phyloP scores from a whole-genome alignment of 352 stramenopile genomes.

The Elongisporangium prolatum region DNA sequence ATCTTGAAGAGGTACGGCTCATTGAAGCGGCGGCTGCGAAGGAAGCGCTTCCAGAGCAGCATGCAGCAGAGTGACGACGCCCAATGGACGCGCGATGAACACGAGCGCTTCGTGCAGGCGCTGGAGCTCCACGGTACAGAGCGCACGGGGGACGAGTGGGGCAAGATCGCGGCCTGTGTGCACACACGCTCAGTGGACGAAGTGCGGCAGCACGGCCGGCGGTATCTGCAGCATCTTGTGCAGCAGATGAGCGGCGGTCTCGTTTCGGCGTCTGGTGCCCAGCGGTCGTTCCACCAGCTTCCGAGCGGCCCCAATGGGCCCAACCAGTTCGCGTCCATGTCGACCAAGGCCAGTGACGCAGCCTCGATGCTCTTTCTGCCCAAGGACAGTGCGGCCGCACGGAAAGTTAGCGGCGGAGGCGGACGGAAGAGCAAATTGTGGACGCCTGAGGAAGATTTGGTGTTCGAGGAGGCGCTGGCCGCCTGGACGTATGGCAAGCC shows the following conservation, averaged over 20 bases:
- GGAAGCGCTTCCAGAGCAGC: not conserved
- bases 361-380: not conserved
- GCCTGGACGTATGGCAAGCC: slow-evolving; percentile 46
- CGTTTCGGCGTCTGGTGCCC: not conserved
- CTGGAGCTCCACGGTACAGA: slow-evolving; percentile 62
- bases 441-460: slow-evolving; percentile 82
- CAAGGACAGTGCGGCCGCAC: not conserved
- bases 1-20: not conserved
- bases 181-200: slow-evolving; percentile 62
- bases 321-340: slow-evolving; percentile 23
- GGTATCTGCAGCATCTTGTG: slow-evolving; percentile 75
- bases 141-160: slow-evolving; percentile 56
- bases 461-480: slow-evolving; percentile 69
- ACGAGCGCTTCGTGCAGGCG: slow-evolving; percentile 76
- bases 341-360: slow-evolving; percentile 6
- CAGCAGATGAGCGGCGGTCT: slow-evolving; percentile 25
- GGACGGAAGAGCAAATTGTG: slow-evolving; percentile 33
- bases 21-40: slow-evolving; percentile 1
- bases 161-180: slow-evolving; percentile 66
- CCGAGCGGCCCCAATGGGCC: not conserved
- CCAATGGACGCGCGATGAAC: slow-evolving; percentile 63
- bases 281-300: not conserved
- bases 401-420: not conserved
- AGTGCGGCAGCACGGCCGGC: slow-evolving; percentile 56
- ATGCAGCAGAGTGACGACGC: slow-evolving; percentile 4